These are phyloP conservation scores for Nicotiana sylvestris DNA, from an alignment of 257 asterid species.

Conservation along the genomic window DNA sequence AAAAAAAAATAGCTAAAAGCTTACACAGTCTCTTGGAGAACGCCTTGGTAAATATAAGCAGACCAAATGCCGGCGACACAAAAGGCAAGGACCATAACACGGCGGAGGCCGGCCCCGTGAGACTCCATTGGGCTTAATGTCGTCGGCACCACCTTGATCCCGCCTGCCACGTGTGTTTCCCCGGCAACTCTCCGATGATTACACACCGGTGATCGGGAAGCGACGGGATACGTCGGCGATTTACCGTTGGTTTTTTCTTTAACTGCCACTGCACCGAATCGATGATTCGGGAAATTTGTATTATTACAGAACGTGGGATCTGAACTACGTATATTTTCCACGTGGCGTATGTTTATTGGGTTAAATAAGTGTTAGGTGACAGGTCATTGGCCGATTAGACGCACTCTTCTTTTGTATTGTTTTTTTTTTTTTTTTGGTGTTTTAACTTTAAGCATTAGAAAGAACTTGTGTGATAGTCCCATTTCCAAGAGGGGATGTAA, in stretches of 20 bases:
- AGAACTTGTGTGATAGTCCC: too few species aligned
- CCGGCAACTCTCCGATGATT: slow-evolving; percentile 15
- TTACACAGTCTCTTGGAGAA: slow-evolving; percentile 88
- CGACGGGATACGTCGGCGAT: neutral
- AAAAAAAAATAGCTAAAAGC: neutral
- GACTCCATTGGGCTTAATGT: slow-evolving; percentile 51
- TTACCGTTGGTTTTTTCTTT: neutral
- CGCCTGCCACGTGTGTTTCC: slow-evolving; percentile 13
- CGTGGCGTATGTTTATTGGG: slow-evolving; percentile 47
- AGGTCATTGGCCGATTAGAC: slow-evolving; percentile 52
- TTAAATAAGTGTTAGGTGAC: neutral
- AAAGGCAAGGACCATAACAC: slow-evolving; percentile 64
- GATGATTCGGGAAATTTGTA: neutral
- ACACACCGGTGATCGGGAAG: neutral
- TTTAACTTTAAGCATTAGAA: too few species aligned
- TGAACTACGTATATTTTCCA: slow-evolving; percentile 29
- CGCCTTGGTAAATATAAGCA: slow-evolving; percentile 92
- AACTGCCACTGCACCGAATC: neutral
- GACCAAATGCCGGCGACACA: slow-evolving; percentile 97
- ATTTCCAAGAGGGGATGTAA: too few species aligned
- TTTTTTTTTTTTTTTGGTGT: neutral
- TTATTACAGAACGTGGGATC: slow-evolving; percentile 14
- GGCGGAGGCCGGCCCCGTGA: slow-evolving; percentile 68
- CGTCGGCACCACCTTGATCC: slow-evolving; percentile 40
- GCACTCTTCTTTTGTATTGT: neutral